These are phyloP conservation scores for Termitomyces bulborhizus DNA, from an alignment of 768 basidiomycete species.

Conservation along the genomic window DNA sequence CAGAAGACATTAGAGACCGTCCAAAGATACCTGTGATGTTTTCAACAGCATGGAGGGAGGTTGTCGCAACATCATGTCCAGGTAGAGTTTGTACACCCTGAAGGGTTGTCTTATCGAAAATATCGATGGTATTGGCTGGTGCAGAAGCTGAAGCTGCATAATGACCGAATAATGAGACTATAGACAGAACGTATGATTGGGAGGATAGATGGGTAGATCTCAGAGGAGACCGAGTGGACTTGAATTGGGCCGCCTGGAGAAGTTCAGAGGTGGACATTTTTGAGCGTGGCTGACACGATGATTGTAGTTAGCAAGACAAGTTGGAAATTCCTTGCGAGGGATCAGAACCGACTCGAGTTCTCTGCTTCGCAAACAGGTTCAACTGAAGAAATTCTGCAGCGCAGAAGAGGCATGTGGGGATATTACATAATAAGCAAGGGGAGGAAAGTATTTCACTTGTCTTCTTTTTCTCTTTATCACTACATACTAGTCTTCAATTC, in stretches of 20 bases:
- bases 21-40: slow-evolving; percentile 34
- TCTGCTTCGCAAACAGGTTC: too few species aligned
- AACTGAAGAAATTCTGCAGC: too few species aligned
- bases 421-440: neutral
- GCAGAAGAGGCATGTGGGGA: neutral
- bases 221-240: slow-evolving; percentile 12
- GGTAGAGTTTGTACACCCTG: slow-evolving; percentile 37
- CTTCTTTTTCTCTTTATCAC: neutral
- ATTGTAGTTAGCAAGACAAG: neutral
- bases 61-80: slow-evolving; percentile 55
- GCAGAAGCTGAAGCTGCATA: slow-evolving; percentile 62
- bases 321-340: too few species aligned
- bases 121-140: slow-evolving; percentile 58
- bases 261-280: slow-evolving; percentile 20
- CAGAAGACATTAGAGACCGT: slow-evolving; percentile 53
- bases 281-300: neutral
- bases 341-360: neutral
- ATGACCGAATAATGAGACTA: slow-evolving; percentile 38
- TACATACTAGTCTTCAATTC: neutral
- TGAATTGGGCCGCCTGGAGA: slow-evolving; percentile 22
- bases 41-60: slow-evolving; percentile 42
- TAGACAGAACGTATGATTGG: slow-evolving; percentile 54
- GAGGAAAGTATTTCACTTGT: too few species aligned
- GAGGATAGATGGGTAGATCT: slow-evolving; percentile 28
- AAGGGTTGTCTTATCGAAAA: slow-evolving; percentile 58